Evolutionary conservation across 2,329 filamentous ascomycete species (phyloP), one percentile per base, ranked within the genome.

Genomic region (Neopestalotiopsis sp.): DNA sequence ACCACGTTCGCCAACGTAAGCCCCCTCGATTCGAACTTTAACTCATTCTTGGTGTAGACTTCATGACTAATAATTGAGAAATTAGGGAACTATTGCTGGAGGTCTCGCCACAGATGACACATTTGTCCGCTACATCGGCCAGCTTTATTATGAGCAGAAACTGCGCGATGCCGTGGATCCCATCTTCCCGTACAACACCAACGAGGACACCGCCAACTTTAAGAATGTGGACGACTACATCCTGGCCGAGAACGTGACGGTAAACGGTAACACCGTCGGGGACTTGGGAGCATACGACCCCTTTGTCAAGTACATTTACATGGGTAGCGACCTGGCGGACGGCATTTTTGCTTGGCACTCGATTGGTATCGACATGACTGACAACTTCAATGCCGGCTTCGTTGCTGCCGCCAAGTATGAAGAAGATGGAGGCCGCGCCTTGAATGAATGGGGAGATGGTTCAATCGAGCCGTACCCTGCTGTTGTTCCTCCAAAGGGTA

Each of bases 281-380:
- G 59, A 63, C 5, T 45, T 60, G 30, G 13, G 30, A 14, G 59
- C 52, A 3, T 67, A 56, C 6, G 66, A 30, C 40, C n/a, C 57
- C 13, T 20, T 40, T 30, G 30, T 67, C 42, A 60, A 64, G 20
- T 64, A 64, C 20, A 32, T 28, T 30, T 30, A 42, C 40, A 40
- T 67, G 20, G 45, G 45, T 32, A 32, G 32, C 28, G n/a, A 45
- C n/a, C 58, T 63, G n/a, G 10, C 32, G 10, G 59, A 52, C 13
- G 56, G 59, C 12, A 4, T 63, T 20, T 34, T 67, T 24, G 66
- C 66, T 49, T 63, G 66, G 42, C 61, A 62, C 66, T 49, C 40
- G 42, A 42, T 67, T 28, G 58, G 59, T 17, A 32, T 62, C 58
- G 49, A 67, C 14, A 60, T 64, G 34, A 64, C 58, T 14, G 58